Base-by-base conservation (phyloP, 163 green algal genomes). In the Scenedesmus sp. region DNA sequence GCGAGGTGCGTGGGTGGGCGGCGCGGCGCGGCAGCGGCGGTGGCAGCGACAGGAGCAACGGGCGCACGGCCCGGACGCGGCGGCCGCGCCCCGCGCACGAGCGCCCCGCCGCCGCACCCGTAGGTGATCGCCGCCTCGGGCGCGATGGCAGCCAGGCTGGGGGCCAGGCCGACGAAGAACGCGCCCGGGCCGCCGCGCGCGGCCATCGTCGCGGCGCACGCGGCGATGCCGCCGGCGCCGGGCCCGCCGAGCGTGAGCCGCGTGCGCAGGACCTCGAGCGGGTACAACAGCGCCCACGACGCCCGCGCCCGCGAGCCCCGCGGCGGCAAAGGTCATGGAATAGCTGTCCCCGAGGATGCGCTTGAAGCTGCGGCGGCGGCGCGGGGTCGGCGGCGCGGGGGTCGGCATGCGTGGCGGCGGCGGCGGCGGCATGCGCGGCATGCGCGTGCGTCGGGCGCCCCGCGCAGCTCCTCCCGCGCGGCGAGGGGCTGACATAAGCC, bases 91-190 rank as follows among this genome's bases (percentile, higher is more conserved):
- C 7, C 39, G 39, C n/a, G n/a, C n/a, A n/a, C n/a, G n/a, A n/a
- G n/a, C n/a, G n/a, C n/a, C n/a, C n/a, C n/a, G n/a, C n/a, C n/a
- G n/a, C n/a, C 66, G 28, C 48, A 80, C 28, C 91, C 92, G 54
- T 96, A 97, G 3, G 89, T 93, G 51, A 97, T 93, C 10, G 92
- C 93, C 1, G 93, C 93, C 69, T 97, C 93, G 1, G 93, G 93
- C 14, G 95, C 84, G 75, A 97, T 97, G 5, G 84, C 91, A 2
- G 84, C 78, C 54, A 96, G 45, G 31, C 77, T 89, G 22, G 89
- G 85, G 10, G 60, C 86, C 47, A 97, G 77, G 4, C 93, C 93
- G 26, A 79, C 50, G 78, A 94, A 96, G 34, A 97, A 76, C 6
- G 80, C 88, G 0, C 31, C 24, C 1, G 81, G 29, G 2, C 93